Evolutionary conservation across 495 filamentous ascomycete genomes (phyloP).

Genomic region (Penicillium ucsense): DNA sequence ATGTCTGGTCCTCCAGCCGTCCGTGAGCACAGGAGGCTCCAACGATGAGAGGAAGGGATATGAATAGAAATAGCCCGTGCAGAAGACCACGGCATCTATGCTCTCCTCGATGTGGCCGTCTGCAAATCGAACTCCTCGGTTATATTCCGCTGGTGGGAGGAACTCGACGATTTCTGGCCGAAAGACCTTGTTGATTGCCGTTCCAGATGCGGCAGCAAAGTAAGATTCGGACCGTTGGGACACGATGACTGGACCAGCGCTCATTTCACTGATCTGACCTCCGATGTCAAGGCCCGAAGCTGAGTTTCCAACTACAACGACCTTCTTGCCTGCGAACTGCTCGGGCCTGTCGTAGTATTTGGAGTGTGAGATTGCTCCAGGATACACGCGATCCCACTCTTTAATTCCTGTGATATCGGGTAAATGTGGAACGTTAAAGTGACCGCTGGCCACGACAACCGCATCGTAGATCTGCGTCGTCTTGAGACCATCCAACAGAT

Average conservation of each 20-base stretch:
- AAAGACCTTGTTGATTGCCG: constrained; percentile 33
- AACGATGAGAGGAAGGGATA: constrained; percentile 48
- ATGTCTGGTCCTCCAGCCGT: constrained; percentile 58
- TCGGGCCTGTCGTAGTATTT: constrained; percentile 64
- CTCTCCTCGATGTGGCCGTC: constrained; percentile 39
- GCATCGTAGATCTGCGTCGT: constrained; percentile 50
- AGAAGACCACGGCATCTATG: constrained; percentile 49
- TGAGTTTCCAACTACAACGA: constrained; percentile 68
- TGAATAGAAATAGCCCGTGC: constrained; percentile 51
- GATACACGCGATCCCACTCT: constrained; percentile 49
- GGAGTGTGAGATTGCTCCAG: constrained; percentile 64
- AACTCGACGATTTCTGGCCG: constrained; percentile 53
- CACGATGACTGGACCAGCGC: constrained; percentile 41
- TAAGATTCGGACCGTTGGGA: constrained; percentile 41
- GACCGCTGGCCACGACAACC: constrained; percentile 74
- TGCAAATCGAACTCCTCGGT: constrained; percentile 42
- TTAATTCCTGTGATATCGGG: constrained; percentile 53
- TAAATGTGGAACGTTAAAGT: constrained; percentile 64
- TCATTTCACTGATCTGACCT: constrained; percentile 53
- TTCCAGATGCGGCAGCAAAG: constrained; percentile 11
- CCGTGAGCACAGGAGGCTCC: constrained; percentile 47
- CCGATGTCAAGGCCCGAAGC: constrained; percentile 77
- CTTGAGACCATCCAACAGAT: constrained; percentile 30
- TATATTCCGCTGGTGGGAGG: constrained; percentile 24
- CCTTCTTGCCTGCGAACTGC: constrained; percentile 50